Evolutionary conservation across 2,329 filamentous ascomycete genomes (phyloP), one percentile per base, ranked within the genome.

Genomic region (Ophiostoma angusticollis): DNA sequence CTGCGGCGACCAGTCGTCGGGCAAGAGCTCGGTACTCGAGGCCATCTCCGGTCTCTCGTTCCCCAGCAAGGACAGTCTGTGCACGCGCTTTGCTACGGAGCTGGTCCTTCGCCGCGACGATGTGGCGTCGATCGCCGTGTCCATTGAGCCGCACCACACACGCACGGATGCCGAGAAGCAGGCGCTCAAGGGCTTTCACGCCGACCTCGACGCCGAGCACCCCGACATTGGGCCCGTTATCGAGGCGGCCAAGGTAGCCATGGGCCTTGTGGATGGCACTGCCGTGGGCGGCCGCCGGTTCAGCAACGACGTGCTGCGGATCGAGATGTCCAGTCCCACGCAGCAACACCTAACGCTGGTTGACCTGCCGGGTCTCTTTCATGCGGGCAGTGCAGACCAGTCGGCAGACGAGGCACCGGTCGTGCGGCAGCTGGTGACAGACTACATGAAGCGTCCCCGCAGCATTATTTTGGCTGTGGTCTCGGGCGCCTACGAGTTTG

Each of bases 21-120:
- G 75, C 4, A 81, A 81, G 52, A 77, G 70, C 40, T 78, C 74
- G 0, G 72, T 79, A 0, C 64, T 81, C 0, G 73, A 80, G 48
- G 75, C 73, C 1, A 72, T 81, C 28, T 76, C 75, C 0, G 65
- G 71, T 4, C 63, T 80, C 2, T 62, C 64, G 0, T 80, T 81
- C 44, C 74, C 74, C 0, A 58, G 62, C 8, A 70, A 73, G 18
- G 68, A 71, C 38, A 70, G 64, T 27, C 50, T 78, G 0, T 80
- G 74, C 52, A 80, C 76, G 0, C 63, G 71, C 0, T 80, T 80
- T 44, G 67, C 74, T 0, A 80, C 74, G 0, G 72, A 80, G 51
- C 56, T 80, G 16, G 61, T 75, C 11, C 60, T 80, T 4, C 66
- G 74, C 14, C 63, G 65, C 9, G 56, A 55, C 3, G 16, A 52